Percentiles rank a stretch among this genome's conserved stretches.
Evolutionary conservation across 306 rosid genomes (phyloP).

Genomic region (Prunus kanzakura): DNA sequence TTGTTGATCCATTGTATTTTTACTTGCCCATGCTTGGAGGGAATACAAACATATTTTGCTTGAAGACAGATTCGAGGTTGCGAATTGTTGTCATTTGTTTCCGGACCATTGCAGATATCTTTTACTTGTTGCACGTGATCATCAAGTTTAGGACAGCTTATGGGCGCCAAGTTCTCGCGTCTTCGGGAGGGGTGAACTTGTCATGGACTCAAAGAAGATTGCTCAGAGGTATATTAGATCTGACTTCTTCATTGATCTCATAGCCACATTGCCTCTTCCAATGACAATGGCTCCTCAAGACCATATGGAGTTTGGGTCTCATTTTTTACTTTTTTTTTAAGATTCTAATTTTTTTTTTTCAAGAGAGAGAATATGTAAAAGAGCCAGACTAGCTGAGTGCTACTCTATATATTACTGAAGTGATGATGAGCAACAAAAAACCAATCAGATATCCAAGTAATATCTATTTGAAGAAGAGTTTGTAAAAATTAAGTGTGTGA

Average conservation of each 20-base stretch:
- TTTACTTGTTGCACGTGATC: constrained; percentile 78
- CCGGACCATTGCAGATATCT: constrained; percentile 80
- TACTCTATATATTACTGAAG: not conserved
- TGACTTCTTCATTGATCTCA: constrained; percentile 87
- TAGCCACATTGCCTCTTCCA: constrained; percentile 78
- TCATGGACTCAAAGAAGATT: constrained; percentile 89
- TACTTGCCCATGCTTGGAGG: constrained; percentile 66
- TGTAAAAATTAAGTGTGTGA: not conserved
- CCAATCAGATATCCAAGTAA: not conserved
- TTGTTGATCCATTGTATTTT: constrained; percentile 83
- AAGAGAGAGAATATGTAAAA: not conserved
- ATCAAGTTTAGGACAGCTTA: constrained; percentile 93
- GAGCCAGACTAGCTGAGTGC: not conserved
- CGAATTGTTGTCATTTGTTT: constrained; percentile 76
- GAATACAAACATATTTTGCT: constrained; percentile 41
- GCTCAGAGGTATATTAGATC: constrained; percentile 73
- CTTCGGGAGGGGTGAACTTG: constrained; percentile 97
- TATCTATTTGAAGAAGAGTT: not conserved
- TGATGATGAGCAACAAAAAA: not conserved
- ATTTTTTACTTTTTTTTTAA: not conserved
- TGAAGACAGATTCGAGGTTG: constrained; percentile 65
- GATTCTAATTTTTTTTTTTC: no score
- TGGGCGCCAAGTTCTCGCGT: constrained; percentile 88
- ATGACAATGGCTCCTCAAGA: not conserved
- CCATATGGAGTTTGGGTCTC: not conserved